Conservation (phyloP, 176 grass and related monocot genomes). For the Cymbopogon citratus region DNA sequence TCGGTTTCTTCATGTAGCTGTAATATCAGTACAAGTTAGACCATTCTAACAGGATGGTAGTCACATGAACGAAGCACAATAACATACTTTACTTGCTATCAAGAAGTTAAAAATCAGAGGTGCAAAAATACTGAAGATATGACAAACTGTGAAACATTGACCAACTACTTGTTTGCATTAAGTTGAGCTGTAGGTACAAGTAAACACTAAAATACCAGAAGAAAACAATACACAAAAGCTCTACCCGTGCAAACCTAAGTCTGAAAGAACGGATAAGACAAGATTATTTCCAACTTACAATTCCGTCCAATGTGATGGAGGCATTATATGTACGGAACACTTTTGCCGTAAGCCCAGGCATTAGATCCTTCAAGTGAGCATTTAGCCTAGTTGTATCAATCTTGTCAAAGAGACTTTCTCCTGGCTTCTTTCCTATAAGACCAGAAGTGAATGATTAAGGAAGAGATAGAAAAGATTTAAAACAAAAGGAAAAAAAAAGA, state of each 20-base stretch:
- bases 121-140: no score
- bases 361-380: slow-evolving; percentile 86
- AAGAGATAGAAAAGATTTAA: background rate
- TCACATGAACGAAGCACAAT: background rate
- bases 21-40: slow-evolving; percentile 19
- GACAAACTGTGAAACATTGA: background rate
- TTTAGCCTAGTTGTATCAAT: slow-evolving; percentile 92
- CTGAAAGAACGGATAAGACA: slow-evolving; percentile 3
- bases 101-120: no score
- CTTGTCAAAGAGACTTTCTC: slow-evolving; percentile 61
- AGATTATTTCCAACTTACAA: slow-evolving; percentile 55
- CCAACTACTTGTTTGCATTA: no score
- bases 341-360: slow-evolving; percentile 99
- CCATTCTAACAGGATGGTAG: background rate
- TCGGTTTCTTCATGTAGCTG: slow-evolving; percentile 95
- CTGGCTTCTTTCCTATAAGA: slow-evolving; percentile 55
- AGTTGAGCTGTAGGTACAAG: no score
- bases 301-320: slow-evolving; percentile 96
- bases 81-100: background rate
- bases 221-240: no score
- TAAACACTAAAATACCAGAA: no score
- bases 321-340: slow-evolving; percentile 99
- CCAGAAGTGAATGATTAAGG: slow-evolving; percentile 20
- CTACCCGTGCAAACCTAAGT: background rate
- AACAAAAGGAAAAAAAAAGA: background rate